Evolutionary conservation across 106 monocot genomes (phyloP), one percentile per base, ranked within the genome.

Genomic region (Agapanthus africanus): DNA sequence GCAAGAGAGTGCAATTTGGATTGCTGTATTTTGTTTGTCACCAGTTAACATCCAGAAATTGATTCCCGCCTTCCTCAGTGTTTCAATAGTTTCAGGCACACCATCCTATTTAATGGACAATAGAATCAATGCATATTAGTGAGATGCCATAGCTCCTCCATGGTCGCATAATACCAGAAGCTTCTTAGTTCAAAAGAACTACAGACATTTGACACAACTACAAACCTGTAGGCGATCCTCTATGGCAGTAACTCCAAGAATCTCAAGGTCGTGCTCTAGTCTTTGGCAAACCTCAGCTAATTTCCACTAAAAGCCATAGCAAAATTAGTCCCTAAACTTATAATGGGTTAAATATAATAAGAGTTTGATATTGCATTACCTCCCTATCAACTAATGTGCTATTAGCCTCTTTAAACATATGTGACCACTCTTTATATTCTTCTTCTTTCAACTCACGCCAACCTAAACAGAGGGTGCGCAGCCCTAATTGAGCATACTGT

Each of bases 1-100:
- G 82, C 97, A 89, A 27, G 75, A 85, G 50, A 87, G 97, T 15
- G 92, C 97, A 63, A 97, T 92, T 74, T 97, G 97, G 50, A 97
- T 92, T 11, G 97, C 97, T 64, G 97, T 97, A 67, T 62, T 83
- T 72, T 97, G 97, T 70, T 97, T 97, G 77, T 97, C 97, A 52
- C 97, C 97, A 23, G 97, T 97, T 65, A 97, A 70, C 97, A 97
- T 97, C 97, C 97, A 97, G n/a, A 97, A 89, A 66, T 92, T 97
- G 70, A 97, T 92, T 77, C 97, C 97, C 63, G 97, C 92, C 63
- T 81, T 77, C 71, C 89, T 84, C 41, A 97, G 65, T 77, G 73
- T 85, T 80, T 86, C 91, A 75, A 97, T 92, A 22, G 97, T 92
- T 79, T 97, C 91, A 59, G 92, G 86, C 30, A 97, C 97, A 61